A percentile compares a stretch with the other conserved stretches of the same genome.
Evolutionary conservation across 345 rosid species (phyloP).

Genomic region (Hypericum perforatum): DNA sequence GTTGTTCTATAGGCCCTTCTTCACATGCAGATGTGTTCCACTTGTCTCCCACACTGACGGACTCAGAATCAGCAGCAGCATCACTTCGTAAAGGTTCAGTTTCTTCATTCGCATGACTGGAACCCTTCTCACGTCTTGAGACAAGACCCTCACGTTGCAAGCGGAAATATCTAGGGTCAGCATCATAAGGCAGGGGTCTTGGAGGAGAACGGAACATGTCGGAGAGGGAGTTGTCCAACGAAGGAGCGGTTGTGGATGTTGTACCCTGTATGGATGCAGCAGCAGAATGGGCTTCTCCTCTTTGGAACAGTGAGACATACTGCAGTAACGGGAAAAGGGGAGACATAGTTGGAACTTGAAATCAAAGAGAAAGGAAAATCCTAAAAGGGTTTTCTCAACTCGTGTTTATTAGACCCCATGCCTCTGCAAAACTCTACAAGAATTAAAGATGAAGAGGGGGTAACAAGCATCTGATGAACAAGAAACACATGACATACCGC

Average conservation of each 20-base stretch:
- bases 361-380: too few species aligned
- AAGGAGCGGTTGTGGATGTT: conserved; percentile 52
- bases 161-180: conserved; percentile 50
- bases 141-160: conserved; percentile 51
- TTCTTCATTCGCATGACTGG: conserved; percentile 81
- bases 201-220: conserved; percentile 86
- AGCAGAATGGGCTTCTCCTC: conserved; percentile 66
- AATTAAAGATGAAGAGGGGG: too few species aligned
- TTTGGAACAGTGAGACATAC: conserved; percentile 60
- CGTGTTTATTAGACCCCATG: too few species aligned
- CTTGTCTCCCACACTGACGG: conserved; percentile 46
- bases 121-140: conserved; percentile 72
- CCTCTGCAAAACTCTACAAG: too few species aligned
- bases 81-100: conserved; percentile 68
- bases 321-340: conserved; percentile 21
- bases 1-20: conserved; percentile 55
- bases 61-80: conserved; percentile 44
- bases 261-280: conserved; percentile 72
- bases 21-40: conserved; percentile 50
- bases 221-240: conserved; percentile 73
- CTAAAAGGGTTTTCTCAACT: too few species aligned
- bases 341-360: conserved; percentile 12
- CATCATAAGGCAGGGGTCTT: conserved; percentile 88
- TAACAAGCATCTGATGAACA: not conserved
- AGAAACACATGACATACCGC: conserved; percentile 35